A percentile compares a stretch with the other conserved stretches of the same genome.
These are phyloP conservation scores for Triticum timopheevii DNA, from an alignment of 176 grass and related monocot species.

Conservation along the genomic window DNA sequence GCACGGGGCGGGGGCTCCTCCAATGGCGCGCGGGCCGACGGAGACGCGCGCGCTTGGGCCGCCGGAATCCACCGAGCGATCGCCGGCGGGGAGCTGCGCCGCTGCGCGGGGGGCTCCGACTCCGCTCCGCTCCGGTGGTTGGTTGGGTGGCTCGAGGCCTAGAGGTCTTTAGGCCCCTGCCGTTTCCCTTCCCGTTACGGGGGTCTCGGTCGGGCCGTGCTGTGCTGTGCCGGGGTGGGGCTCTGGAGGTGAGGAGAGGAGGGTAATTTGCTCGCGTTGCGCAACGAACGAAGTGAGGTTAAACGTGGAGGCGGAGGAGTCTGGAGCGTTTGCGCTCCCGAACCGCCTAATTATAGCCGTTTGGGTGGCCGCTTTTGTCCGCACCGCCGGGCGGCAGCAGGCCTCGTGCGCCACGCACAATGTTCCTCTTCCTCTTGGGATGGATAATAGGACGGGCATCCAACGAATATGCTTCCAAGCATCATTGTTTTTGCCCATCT, in stretches of 20 bases:
- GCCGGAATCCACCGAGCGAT: conserved; percentile 23
- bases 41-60: neutral
- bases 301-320: neutral
- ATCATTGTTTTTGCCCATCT: neutral
- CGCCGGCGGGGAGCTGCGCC: neutral
- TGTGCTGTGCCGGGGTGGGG: neutral
- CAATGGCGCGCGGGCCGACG: conserved; percentile 36
- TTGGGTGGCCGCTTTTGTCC: conserved; percentile 35
- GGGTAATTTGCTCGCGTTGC: neutral
- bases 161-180: neutral
- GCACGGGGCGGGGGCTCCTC: neutral
- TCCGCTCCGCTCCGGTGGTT: conserved; percentile 19
- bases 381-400: neutral
- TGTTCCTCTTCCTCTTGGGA: neutral
- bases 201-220: neutral
- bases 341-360: conserved; percentile 60
- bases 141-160: conserved; percentile 12
- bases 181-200: neutral
- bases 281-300: neutral
- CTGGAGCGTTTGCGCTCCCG: conserved; percentile 2
- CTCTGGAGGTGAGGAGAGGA: neutral
- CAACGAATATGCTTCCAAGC: neutral
- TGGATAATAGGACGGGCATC: neutral
- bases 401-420: neutral
- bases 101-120: neutral